Evolutionary conservation across 805 yeast species (phyloP).

Genomic region (Candida tammaniensis): DNA sequence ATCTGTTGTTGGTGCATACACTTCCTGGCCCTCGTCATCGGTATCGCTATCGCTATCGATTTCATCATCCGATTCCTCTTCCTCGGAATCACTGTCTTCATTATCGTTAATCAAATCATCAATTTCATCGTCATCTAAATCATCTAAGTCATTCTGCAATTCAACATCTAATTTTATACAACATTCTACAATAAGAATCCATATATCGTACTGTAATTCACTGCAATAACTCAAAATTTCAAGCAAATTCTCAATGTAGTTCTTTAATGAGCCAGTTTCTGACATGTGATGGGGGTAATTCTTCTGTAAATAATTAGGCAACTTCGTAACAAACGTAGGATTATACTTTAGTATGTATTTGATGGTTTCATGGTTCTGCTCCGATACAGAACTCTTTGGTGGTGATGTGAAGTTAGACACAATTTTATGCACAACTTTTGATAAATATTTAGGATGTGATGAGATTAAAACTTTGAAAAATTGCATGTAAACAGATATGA

Average conservation of each 20-base stretch:
- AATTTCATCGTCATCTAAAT: constrained; percentile 66
- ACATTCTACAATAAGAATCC: constrained; percentile 79
- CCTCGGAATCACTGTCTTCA: constrained; percentile 42
- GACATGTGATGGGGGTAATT: constrained; percentile 78
- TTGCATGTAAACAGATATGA: constrained; percentile 47
- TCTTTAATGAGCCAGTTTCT: constrained; percentile 48
- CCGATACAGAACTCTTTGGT: constrained; percentile 5
- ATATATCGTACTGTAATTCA: constrained; percentile 68
- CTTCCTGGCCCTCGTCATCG: constrained; percentile 19
- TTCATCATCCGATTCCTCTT: constrained; percentile 30
- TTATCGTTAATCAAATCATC: constrained; percentile 47
- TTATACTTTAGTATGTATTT: constrained; percentile 63
- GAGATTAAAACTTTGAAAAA: constrained; percentile 79
- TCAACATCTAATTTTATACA: constrained; percentile 89
- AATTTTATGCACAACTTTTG: constrained; percentile 63
- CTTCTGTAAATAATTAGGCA: constrained; percentile 55
- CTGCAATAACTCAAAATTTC: constrained; percentile 63
- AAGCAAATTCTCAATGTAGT: constrained; percentile 67
- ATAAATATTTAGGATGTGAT: constrained; percentile 86
- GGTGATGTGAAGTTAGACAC: constrained; percentile 55
- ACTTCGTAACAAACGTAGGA: constrained; percentile 74
- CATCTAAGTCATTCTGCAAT: constrained; percentile 83
- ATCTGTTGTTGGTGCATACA: constrained; percentile 23
- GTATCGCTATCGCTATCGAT: constrained; percentile 21
- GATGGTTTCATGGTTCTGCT: constrained; percentile 57